phyloP scores from a whole-genome alignment of 75 land plant species.

The Selaginella moellendorffii region DNA sequence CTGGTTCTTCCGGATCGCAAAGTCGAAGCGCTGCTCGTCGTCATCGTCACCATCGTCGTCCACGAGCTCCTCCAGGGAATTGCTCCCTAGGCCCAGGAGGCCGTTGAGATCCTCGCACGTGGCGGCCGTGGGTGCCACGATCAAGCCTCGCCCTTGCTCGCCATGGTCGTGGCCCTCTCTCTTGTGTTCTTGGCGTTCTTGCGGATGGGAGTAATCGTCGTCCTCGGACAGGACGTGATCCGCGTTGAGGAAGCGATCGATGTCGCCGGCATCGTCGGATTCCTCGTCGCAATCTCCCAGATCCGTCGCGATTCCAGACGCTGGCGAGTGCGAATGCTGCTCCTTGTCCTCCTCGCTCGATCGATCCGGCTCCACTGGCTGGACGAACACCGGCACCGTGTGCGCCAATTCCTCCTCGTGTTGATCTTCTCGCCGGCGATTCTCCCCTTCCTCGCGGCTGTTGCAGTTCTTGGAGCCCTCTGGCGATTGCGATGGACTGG shows the following conservation, averaged over 20 bases:
- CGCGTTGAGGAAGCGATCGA: background rate
- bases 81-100: background rate
- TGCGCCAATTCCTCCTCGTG: no score
- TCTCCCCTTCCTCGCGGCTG: no score
- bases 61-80: no score
- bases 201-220: no score
- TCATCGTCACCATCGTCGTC: background rate
- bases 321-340: no score
- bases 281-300: background rate
- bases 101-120: background rate
- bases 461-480: no score
- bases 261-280: background rate
- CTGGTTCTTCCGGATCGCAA: background rate
- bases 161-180: no score
- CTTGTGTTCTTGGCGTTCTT: background rate
- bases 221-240: no score
- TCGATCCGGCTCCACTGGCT: background rate
- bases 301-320: background rate
- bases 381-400: no score
- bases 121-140: background rate
- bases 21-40: background rate
- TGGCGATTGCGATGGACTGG: no score
- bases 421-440: no score
- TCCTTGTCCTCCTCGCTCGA: background rate
- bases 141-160: no score